phyloP scores from a whole-genome alignment of 2,329 filamentous ascomycete species.

The Colletotrichum lupini region DNA sequence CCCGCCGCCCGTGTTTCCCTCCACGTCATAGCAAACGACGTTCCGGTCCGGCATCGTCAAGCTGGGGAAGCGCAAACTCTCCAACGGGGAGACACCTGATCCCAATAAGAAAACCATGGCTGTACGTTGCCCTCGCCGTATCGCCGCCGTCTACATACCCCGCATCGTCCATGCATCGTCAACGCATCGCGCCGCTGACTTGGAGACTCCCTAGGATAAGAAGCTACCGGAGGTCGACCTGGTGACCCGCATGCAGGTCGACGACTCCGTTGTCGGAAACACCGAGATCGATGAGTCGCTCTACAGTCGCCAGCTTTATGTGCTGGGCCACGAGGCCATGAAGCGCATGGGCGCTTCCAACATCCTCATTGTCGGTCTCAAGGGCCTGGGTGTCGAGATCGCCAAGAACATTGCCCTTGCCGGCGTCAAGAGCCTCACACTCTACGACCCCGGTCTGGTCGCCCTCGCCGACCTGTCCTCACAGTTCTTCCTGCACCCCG shows the following conservation, averaged over 20 bases:
- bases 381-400: conserved; percentile 96
- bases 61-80: conserved; percentile 76
- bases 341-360: conserved; percentile 99
- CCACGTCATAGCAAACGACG: conserved; percentile 30
- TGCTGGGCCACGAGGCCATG: conserved; percentile 85
- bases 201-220: conserved; percentile 52
- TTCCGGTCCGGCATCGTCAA: conserved; percentile 50
- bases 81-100: conserved; percentile 67
- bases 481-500: conserved; percentile 92
- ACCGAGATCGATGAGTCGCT: conserved; percentile 78
- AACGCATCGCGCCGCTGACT: conserved; percentile 30
- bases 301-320: conserved; percentile 80
- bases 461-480: conserved; percentile 91
- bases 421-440: conserved; percentile 95
- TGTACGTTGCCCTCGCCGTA: conserved; percentile 55
- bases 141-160: not conserved
- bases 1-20: conserved; percentile 34
- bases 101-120: conserved; percentile 71
- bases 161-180: not conserved
- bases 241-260: conserved; percentile 73
- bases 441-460: conserved; percentile 89
- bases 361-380: conserved; percentile 89
- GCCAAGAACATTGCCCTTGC: conserved; percentile 99
- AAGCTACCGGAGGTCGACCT: conserved; percentile 70
- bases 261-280: conserved; percentile 65